phyloP scores from a whole-genome alignment of 306 rosid species.

The Adenanthera pavonina region DNA sequence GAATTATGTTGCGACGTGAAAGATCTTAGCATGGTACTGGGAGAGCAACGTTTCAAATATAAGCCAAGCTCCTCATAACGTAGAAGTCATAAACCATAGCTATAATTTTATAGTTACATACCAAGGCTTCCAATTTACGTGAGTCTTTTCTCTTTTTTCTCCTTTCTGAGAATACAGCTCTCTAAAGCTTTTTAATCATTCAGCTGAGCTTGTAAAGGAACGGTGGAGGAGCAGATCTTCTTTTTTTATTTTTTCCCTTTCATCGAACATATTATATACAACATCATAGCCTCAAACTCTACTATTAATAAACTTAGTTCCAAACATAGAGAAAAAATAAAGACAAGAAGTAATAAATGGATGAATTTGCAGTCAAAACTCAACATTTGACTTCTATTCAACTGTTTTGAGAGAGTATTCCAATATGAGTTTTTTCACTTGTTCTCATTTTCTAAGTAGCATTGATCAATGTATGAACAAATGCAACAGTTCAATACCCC shows the following conservation, averaged over 20 bases:
- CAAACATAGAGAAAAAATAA: not conserved
- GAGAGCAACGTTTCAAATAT: not conserved
- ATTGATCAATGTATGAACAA: not conserved
- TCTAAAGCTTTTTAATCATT: not conserved
- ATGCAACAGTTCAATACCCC: not conserved
- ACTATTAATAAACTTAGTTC: slow-evolving; percentile 8
- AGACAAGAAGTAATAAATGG: slow-evolving; percentile 8
- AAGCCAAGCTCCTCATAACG: slow-evolving; percentile 19
- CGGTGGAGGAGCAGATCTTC: not conserved
- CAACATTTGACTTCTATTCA: not conserved
- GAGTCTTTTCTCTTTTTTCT: slow-evolving; percentile 6
- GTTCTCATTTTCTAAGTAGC: not conserved
- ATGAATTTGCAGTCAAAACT: not conserved
- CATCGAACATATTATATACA: not conserved
- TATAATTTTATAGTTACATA: not conserved
- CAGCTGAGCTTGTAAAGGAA: not conserved
- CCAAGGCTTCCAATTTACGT: slow-evolving; percentile 3
- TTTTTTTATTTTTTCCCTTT: not conserved
- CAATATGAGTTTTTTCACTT: not conserved
- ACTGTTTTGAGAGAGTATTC: not conserved
- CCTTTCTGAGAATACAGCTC: not conserved
- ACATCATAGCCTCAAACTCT: slow-evolving; percentile 10
- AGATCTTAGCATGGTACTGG: slow-evolving; percentile 14
- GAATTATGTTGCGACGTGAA: not conserved
- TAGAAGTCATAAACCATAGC: slow-evolving; percentile 1